These are phyloP conservation scores for Leccinum colubrinum DNA, from an alignment of 1,284 basidiomycete species.

Conservation along the genomic window DNA sequence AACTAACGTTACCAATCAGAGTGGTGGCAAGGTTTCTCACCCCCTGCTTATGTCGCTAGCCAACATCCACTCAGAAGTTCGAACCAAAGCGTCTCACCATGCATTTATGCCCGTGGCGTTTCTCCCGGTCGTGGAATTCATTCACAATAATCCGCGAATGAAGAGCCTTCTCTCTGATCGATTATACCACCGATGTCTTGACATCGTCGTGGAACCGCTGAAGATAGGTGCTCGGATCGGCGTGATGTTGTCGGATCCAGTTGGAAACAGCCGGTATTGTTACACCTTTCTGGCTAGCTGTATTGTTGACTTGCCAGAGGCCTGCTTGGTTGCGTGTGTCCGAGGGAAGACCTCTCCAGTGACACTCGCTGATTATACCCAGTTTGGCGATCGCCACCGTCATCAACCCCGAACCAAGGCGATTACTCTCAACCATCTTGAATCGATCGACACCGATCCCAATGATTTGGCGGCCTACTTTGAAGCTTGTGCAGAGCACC, in stretches of 20 bases:
- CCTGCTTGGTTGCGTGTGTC: background rate
- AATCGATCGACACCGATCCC: background rate
- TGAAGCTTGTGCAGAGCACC: background rate
- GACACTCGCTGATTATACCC: background rate
- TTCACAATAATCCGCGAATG: conserved; percentile 1
- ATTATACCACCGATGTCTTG: background rate
- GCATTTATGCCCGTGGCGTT: conserved; percentile 29
- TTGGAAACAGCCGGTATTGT: background rate
- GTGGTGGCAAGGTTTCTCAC: conserved; percentile 20
- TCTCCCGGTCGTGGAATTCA: conserved; percentile 32
- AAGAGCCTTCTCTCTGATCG: background rate
- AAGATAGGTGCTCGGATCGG: background rate
- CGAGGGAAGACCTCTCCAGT: background rate
- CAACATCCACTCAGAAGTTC: conserved; percentile 31
- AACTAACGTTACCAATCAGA: conserved; percentile 32
- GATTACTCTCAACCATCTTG: background rate
- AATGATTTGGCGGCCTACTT: background rate
- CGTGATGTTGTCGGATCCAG: background rate
- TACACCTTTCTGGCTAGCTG: background rate
- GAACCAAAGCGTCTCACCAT: conserved; percentile 28
- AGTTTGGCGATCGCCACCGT: background rate
- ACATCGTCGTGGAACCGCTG: background rate
- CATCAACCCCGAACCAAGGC: background rate
- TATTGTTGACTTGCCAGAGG: background rate
- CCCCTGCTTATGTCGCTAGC: conserved; percentile 28